phyloP scores from a whole-genome alignment of 352 stramenopile species.

The Phytophthora hibernalis region DNA sequence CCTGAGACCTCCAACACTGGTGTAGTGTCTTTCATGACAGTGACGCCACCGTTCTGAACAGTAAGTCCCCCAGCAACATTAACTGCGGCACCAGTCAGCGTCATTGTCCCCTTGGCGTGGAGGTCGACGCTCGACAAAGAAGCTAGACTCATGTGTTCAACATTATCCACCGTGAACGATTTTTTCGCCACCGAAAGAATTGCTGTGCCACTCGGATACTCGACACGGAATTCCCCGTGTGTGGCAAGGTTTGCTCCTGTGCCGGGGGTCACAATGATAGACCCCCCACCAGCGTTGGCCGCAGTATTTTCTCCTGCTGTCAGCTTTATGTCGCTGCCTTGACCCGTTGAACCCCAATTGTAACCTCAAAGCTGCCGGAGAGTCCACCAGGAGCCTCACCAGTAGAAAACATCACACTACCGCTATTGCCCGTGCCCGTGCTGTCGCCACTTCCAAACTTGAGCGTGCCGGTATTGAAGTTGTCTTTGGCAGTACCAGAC shows the following conservation, averaged over 20 bases:
- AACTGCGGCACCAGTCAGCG: constrained; percentile 33
- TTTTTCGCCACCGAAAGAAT: constrained; percentile 46
- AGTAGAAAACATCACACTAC: constrained; percentile 46
- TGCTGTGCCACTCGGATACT: constrained; percentile 36
- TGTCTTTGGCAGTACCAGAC: constrained; percentile 28
- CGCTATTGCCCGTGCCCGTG: constrained; percentile 43
- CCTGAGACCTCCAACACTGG: constrained; percentile 30
- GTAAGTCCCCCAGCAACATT: constrained; percentile 41
- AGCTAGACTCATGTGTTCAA: constrained; percentile 39
- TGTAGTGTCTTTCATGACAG: constrained; percentile 15
- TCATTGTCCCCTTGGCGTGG: constrained; percentile 34
- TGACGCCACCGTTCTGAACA: constrained; percentile 39
- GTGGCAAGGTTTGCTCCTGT: constrained; percentile 28
- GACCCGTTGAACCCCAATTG: constrained; percentile 38
- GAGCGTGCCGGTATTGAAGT: constrained; percentile 42
- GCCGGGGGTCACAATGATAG: constrained; percentile 51
- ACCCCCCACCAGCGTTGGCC: constrained; percentile 39
- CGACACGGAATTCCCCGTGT: constrained; percentile 50
- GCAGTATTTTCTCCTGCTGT: constrained; percentile 41
- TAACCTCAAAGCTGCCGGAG: constrained; percentile 49
- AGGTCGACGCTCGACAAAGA: constrained; percentile 45
- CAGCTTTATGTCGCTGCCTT: constrained; percentile 44
- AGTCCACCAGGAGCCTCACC: constrained; percentile 32
- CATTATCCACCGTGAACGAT: constrained; percentile 43
- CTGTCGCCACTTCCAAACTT: constrained; percentile 35